These are phyloP conservation scores for Magnaporthiopsis incrustans DNA, from an alignment of 2,329 filamentous ascomycete species.

Conservation along the genomic window DNA sequence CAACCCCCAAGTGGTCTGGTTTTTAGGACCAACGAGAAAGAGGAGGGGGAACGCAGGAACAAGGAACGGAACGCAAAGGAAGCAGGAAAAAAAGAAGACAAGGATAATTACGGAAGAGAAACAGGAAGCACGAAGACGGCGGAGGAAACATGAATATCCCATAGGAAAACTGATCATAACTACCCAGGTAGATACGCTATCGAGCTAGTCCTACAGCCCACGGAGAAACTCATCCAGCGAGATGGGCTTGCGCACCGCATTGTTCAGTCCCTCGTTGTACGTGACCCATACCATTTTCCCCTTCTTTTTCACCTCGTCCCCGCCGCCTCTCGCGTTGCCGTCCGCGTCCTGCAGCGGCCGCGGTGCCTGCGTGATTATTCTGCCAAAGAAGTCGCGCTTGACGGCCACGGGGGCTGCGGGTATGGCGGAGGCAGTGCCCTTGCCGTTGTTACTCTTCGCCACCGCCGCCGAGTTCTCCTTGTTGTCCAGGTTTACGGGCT, in stretches of 20 bases:
- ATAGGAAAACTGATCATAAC: neutral
- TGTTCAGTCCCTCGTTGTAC: constrained; percentile 84
- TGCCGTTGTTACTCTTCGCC: constrained; percentile 3
- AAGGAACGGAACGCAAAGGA: too few species aligned
- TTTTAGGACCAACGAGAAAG: too few species aligned
- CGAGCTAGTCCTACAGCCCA: constrained; percentile 40
- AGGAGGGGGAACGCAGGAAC: too few species aligned
- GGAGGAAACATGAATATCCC: neutral
- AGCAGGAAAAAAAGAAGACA: neutral
- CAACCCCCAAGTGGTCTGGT: too few species aligned
- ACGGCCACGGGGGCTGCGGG: constrained; percentile 31
- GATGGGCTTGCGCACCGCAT: constrained; percentile 84
- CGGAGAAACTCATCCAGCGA: constrained; percentile 70
- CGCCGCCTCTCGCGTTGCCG: constrained; percentile 23
- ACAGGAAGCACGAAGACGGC: neutral
- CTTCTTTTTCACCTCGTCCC: constrained; percentile 23
- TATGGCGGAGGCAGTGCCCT: constrained; percentile 3
- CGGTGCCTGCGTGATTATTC: constrained; percentile 43
- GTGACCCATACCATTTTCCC: constrained; percentile 71
- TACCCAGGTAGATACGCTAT: neutral
- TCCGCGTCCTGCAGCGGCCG: constrained; percentile 31
- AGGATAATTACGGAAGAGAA: neutral
- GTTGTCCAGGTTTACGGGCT: constrained; percentile 17
- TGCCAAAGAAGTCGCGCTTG: constrained; percentile 81
- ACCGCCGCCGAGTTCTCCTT: constrained; percentile 28